Percentiles rank a stretch among this genome's conserved stretches.
phyloP scores from a whole-genome alignment of 1,139 yeast species.

The Suhomyces yuchorum region DNA sequence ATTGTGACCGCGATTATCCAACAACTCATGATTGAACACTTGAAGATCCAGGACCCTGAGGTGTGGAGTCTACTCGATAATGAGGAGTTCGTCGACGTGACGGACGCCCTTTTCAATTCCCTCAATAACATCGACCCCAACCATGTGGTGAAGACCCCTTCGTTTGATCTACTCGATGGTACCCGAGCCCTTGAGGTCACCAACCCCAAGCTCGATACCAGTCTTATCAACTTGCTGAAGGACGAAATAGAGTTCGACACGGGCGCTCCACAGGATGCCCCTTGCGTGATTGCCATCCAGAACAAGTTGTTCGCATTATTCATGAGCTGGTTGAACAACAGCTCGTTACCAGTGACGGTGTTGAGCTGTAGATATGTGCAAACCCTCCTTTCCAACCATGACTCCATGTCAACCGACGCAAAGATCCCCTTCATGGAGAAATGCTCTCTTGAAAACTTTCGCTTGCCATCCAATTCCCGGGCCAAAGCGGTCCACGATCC shows the following conservation, averaged over 20 bases:
- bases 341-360: slow-evolving; percentile 63
- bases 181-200: slow-evolving; percentile 72
- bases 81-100: slow-evolving; percentile 38
- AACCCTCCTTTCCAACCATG: slow-evolving; percentile 42
- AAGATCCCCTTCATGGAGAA: slow-evolving; percentile 8
- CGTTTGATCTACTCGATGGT: slow-evolving; percentile 67
- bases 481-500: slow-evolving; percentile 5
- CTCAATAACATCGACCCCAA: slow-evolving; percentile 33
- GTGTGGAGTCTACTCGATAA: slow-evolving; percentile 10
- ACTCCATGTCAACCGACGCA: neutral
- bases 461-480: slow-evolving; percentile 9
- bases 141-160: slow-evolving; percentile 53
- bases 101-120: slow-evolving; percentile 38
- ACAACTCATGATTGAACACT: slow-evolving; percentile 10
- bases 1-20: neutral
- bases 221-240: slow-evolving; percentile 45
- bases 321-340: slow-evolving; percentile 64
- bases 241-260: slow-evolving; percentile 47
- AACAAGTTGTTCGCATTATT: slow-evolving; percentile 45
- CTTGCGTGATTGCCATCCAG: slow-evolving; percentile 47
- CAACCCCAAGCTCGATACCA: slow-evolving; percentile 66
- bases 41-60: slow-evolving; percentile 10
- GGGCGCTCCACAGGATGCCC: slow-evolving; percentile 31
- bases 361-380: slow-evolving; percentile 68
- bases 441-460: slow-evolving; percentile 14